phyloP scores from a whole-genome alignment of 2,329 filamentous ascomycete species.

The Venturia pyrina region DNA sequence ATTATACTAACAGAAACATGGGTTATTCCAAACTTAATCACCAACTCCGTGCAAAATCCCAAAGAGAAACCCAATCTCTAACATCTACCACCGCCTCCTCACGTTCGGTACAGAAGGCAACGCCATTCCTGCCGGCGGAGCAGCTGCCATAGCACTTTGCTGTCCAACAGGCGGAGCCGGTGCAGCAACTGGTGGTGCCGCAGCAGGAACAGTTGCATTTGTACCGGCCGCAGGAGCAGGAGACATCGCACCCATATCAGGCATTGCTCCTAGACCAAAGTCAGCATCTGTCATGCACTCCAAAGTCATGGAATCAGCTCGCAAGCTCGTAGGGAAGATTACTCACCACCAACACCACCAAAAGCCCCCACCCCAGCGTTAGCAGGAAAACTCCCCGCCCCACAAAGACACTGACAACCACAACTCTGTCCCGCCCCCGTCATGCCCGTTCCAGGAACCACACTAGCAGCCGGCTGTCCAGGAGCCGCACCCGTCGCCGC shows the following conservation, averaged over 20 bases:
- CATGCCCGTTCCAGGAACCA: slow-evolving; percentile 18
- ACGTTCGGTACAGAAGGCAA: slow-evolving; percentile 1
- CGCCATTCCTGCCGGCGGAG: neutral
- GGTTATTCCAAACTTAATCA: neutral
- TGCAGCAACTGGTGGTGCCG: neutral
- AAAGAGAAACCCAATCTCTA: neutral
- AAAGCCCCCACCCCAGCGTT: slow-evolving; percentile 13
- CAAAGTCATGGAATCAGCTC: too few species aligned
- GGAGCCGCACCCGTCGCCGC: slow-evolving; percentile 10
- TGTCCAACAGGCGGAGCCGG: neutral
- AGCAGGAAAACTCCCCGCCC: slow-evolving; percentile 9
- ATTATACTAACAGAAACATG: neutral
- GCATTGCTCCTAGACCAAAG: neutral
- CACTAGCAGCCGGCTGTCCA: slow-evolving; percentile 15
- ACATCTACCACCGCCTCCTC: neutral
- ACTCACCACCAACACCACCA: slow-evolving; percentile 12
- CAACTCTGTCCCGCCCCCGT: slow-evolving; percentile 12
- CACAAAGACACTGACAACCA: slow-evolving; percentile 15
- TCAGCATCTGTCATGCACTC: neutral
- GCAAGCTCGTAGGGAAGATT: neutral
- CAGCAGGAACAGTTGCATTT: neutral
- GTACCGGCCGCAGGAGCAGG: neutral
- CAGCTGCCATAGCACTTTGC: neutral
- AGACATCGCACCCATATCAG: neutral
- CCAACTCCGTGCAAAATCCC: neutral